Conservation (phyloP, 2,329 filamentous ascomycete genomes). For the Teratosphaeriaceae sp. region DNA sequence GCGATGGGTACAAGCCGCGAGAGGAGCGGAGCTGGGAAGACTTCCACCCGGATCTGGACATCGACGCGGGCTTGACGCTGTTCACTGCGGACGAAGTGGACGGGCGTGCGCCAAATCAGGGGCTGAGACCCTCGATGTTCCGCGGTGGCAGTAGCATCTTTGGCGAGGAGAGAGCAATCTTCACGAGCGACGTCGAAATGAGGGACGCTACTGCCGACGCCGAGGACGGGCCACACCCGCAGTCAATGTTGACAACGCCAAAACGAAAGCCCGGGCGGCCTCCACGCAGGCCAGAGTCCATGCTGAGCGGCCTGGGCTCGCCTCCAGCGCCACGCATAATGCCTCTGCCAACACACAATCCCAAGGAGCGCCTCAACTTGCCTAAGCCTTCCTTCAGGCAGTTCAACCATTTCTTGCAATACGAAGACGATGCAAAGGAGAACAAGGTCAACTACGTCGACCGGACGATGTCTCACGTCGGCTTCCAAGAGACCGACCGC, state of each 20-base stretch:
- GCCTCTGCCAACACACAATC: constrained; percentile 73
- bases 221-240: constrained; percentile 4
- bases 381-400: constrained; percentile 69
- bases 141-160: constrained; percentile 11
- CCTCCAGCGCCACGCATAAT: constrained; percentile 59
- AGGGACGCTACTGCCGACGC: constrained; percentile 16
- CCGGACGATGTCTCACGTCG: constrained; percentile 90
- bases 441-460: constrained; percentile 83
- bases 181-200: constrained; percentile 24
- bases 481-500: constrained; percentile 90
- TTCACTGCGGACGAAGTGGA: constrained; percentile 82
- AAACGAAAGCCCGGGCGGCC: constrained; percentile 59
- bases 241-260: constrained; percentile 15
- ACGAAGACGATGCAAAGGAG: constrained; percentile 78
- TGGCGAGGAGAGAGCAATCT: constrained; percentile 10
- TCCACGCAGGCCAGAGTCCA: constrained; percentile 55
- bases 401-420: constrained; percentile 71
- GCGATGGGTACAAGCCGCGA: constrained; percentile 92
- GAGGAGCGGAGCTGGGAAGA: constrained; percentile 98
- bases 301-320: constrained; percentile 54
- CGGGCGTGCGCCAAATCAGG: constrained; percentile 45
- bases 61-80: constrained; percentile 70
- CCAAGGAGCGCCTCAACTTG: constrained; percentile 71
- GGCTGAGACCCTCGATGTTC: constrained; percentile 38
- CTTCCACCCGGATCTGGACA: constrained; percentile 91